Base-by-base conservation (phyloP, 257 asterid genomes). In the Leonotis leonurus region DNA sequence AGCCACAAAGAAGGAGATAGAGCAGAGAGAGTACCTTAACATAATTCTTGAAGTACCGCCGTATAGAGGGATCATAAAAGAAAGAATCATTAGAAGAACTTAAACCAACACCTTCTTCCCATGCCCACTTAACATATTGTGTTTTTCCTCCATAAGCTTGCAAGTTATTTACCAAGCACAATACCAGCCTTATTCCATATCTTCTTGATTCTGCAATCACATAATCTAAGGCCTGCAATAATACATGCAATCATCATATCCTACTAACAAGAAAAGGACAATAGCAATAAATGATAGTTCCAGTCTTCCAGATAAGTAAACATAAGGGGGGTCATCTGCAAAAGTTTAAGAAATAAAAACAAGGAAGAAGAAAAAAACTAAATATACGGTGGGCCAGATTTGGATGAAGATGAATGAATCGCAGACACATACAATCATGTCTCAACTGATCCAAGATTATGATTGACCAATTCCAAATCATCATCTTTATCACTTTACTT, bases 51-150 rank as follows among this genome's bases (percentile, higher is more conserved):
- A 93, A 93, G 78, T 89, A 87, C 57, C 68, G 86, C 2, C 94
- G 94, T 21, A 89, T 93, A 8, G 97, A 83, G 26, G 97, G 97
- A 77, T 93, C 99, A 30, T 88, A 93, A 81, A 87, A 93, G 85
- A 93, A 93, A 3, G 99, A 93, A 78, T 93, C 99, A 6, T 89
- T 93, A 1, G 99, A 93, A 65, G 99, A 79, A 76, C 97, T 93
- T 64, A 93, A 69, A 33, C 87, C 97, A 35, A 89, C 86, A 45
- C 95, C 97, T 68, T 93, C 99, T 64, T 93, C 96, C 99, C 97
- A 93, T 1, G 99, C 99, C 99, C 99, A 93, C 83, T 89, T 85
- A 24, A 93, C 96, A 72, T 89, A 93, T 64, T 87, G 99, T 25
- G 94, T 85, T 69, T 89, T 93, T 40, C 99, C 99, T 52, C 99